Evolutionary conservation across 805 yeast species (phyloP).

Genomic region (Lipomyces orientalis): DNA sequence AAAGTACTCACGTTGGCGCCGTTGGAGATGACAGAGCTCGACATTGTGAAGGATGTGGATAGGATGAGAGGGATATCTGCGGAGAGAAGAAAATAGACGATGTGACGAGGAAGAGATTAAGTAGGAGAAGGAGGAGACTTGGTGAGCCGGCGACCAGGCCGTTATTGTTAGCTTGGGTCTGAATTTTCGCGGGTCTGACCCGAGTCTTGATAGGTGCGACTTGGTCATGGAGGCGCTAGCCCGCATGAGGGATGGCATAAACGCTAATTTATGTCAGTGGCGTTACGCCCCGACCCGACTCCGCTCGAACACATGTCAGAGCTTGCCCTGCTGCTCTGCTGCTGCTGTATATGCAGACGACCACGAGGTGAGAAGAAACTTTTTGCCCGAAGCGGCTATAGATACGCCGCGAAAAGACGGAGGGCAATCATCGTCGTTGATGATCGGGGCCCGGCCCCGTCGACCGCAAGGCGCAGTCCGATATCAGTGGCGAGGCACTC

Average conservation of each 20-base stretch:
- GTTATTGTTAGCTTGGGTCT: background rate
- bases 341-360: too few relatives aligned
- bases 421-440: too few relatives aligned
- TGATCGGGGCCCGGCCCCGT: too few relatives aligned
- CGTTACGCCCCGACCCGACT: background rate
- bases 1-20: constrained; percentile 31
- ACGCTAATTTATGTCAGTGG: background rate
- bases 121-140: constrained; percentile 1
- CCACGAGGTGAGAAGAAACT: too few relatives aligned
- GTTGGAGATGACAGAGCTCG: constrained; percentile 37
- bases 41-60: constrained; percentile 28
- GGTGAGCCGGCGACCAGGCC: background rate
- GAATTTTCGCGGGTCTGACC: background rate
- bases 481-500: too few relatives aligned
- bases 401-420: too few relatives aligned
- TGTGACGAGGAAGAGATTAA: background rate
- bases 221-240: background rate
- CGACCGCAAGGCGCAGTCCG: too few relatives aligned
- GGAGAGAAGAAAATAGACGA: constrained; percentile 6
- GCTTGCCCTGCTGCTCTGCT: too few relatives aligned
- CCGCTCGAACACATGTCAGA: background rate
- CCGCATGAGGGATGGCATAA: background rate
- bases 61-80: background rate
- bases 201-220: background rate
- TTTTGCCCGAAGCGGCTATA: too few relatives aligned